Base-by-base conservation (phyloP, 768 basidiomycete species). In the Suillus paluster region DNA sequence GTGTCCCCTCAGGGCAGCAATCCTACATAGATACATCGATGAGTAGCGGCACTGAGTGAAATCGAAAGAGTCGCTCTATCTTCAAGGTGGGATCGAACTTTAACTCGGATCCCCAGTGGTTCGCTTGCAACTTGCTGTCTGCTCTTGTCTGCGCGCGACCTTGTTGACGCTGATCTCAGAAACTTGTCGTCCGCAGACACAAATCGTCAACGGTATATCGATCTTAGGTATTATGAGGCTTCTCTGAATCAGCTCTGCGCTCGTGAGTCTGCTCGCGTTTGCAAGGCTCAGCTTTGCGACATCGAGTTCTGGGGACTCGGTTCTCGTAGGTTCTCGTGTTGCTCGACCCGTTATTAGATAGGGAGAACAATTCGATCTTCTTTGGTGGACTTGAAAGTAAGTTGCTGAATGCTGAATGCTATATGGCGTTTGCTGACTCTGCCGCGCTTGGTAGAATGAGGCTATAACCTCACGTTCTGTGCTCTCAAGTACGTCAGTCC, bases 291-390 rank as follows among this genome's bases (percentile, higher is more conserved):
- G 60, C 2, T 57, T 65, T 30, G 89, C 91, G 56, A 86, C 81
- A 68, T 94, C 92, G n/a, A 93, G 92, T 77, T 80, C 88, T 11
- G 92, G 91, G 15, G 82, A 90, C 75, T 89, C 87, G 30, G 91
- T 97, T 19, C 84, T n/a, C n/a, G n/a, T n/a, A n/a, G n/a, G n/a
- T n/a, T n/a, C n/a, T 98, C 15, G 91, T 97, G 52, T 82, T 97
- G 15, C 80, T 97, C 38, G 94, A 98, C 72, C 84, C 88, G 1
- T 80, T 78, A 36, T 76, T 89, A n/a, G 80, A 85, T 69, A 84
- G 82, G 72, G 76, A 78, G 12, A 83, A 90, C 66, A 97, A 90
- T 74, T 90, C 90, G 11, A 78, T 88, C 69, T 97, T 97, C 84
- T 96, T 94, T 75, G 75, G 83, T 58, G 88, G 86, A 19, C 79